Conservation (phyloP, 2,329 filamentous ascomycete genomes). For the Dissoconium aciculare region DNA sequence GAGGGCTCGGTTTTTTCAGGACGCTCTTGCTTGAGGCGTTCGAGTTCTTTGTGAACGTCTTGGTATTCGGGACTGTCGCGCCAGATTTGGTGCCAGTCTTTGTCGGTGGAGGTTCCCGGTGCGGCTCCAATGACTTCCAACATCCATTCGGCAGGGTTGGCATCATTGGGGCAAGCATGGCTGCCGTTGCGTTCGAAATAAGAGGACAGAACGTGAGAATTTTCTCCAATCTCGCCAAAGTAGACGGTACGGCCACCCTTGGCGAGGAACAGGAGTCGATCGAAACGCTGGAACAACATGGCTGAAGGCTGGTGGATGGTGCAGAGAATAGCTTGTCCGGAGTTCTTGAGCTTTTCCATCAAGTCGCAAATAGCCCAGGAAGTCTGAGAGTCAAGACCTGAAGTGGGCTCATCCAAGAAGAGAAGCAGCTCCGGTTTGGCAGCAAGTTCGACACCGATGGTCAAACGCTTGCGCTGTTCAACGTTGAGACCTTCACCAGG, state of each 20-base stretch:
- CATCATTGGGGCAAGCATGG: constrained; percentile 46
- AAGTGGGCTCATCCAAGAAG: constrained; percentile 90
- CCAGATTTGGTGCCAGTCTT: constrained; percentile 38
- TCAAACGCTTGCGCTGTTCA: constrained; percentile 59
- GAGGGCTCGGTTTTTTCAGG: constrained; percentile 22
- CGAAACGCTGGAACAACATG: constrained; percentile 85
- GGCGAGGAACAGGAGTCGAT: constrained; percentile 62
- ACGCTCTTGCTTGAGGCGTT: constrained; percentile 30
- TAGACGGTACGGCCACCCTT: constrained; percentile 67
- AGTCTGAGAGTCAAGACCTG: constrained; percentile 82
- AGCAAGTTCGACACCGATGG: constrained; percentile 89
- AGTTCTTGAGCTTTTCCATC: constrained; percentile 76
- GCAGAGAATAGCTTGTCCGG: constrained; percentile 85
- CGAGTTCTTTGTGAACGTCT: constrained; percentile 32
- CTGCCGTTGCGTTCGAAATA: constrained; percentile 68
- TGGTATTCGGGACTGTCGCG: constrained; percentile 33
- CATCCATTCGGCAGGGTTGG: constrained; percentile 79
- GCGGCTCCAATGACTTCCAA: constrained; percentile 41
- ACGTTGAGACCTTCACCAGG: constrained; percentile 70
- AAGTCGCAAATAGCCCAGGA: constrained; percentile 85
- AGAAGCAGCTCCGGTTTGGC: constrained; percentile 80
- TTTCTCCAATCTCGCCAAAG: constrained; percentile 63
- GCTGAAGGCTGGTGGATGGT: constrained; percentile 96
- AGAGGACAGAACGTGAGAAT: constrained; percentile 49
- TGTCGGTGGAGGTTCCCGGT: constrained; percentile 34